These are phyloP conservation scores for Lactarius vividus DNA, from an alignment of 768 basidiomycete species.

Conservation along the genomic window DNA sequence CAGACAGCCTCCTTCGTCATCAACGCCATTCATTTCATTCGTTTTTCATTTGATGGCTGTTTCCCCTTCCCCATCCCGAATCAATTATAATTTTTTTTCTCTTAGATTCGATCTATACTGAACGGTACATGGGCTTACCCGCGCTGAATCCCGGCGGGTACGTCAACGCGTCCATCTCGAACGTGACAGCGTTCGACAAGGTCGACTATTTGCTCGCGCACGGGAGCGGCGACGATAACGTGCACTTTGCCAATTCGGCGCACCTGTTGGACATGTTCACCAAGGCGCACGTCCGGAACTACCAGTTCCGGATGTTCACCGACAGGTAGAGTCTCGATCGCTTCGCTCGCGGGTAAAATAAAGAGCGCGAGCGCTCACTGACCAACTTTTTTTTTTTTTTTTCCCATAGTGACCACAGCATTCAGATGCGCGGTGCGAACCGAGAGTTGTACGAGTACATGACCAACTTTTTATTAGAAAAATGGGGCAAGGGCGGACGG, in stretches of 20 bases:
- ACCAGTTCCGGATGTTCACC: slow-evolving; percentile 94
- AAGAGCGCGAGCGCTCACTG: slow-evolving; percentile 12
- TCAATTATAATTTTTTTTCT: neutral
- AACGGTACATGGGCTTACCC: slow-evolving; percentile 93
- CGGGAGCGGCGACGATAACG: slow-evolving; percentile 95
- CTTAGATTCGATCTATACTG: slow-evolving; percentile 92
- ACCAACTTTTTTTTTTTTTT: slow-evolving; percentile 13
- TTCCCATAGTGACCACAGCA: slow-evolving; percentile 69
- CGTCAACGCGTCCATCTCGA: slow-evolving; percentile 80
- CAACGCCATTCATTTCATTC: neutral
- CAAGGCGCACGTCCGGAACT: slow-evolving; percentile 62
- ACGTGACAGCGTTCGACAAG: slow-evolving; percentile 82
- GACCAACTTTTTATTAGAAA: slow-evolving; percentile 80
- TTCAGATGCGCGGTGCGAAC: slow-evolving; percentile 69
- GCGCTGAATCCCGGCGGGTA: slow-evolving; percentile 82
- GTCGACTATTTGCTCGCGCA: slow-evolving; percentile 84
- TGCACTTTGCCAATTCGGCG: slow-evolving; percentile 90
- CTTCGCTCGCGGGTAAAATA: neutral
- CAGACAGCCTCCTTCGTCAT: neutral
- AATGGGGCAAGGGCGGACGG: slow-evolving; percentile 85
- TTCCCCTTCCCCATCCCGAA: neutral
- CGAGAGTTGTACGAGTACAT: slow-evolving; percentile 87
- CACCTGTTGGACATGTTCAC: slow-evolving; percentile 94
- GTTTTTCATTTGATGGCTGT: neutral
- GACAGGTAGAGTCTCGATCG: slow-evolving; percentile 62